A percentile compares a stretch with the other conserved stretches of the same genome.
Evolutionary conservation across 2,329 filamentous ascomycete species (phyloP).

Genomic region (Penicillium sp.): DNA sequence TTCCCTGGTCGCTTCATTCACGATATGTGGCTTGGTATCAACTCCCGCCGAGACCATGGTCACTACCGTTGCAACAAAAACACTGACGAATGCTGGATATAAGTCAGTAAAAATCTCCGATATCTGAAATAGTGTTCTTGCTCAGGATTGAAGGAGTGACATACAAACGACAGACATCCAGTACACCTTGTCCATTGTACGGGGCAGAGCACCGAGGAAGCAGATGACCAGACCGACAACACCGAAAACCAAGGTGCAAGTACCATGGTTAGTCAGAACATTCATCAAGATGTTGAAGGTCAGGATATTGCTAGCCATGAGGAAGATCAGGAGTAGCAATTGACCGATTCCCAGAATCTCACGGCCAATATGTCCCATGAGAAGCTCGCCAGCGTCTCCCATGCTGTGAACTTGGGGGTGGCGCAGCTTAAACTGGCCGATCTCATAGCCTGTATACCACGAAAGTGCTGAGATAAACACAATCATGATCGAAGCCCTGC

Average conservation of each 20-base stretch:
- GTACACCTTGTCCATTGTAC: constrained; percentile 65
- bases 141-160: constrained; percentile 14
- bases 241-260: constrained; percentile 67
- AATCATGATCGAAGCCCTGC: constrained; percentile 57
- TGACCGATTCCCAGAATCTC: constrained; percentile 67
- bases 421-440: constrained; percentile 61
- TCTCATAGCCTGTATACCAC: constrained; percentile 63
- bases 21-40: constrained; percentile 44
- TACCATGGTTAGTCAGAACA: constrained; percentile 63
- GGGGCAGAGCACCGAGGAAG: constrained; percentile 62
- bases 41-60: constrained; percentile 70
- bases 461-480: constrained; percentile 58
- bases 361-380: constrained; percentile 65
- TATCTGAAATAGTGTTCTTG: too few relatives aligned
- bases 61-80: constrained; percentile 65
- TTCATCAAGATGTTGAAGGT: constrained; percentile 71
- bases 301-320: constrained; percentile 71
- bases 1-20: constrained; percentile 41
- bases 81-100: constrained; percentile 61
- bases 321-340: constrained; percentile 67
- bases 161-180: constrained; percentile 63
- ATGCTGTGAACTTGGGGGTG: constrained; percentile 67
- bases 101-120: constrained; percentile 2
- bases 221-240: constrained; percentile 63
- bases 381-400: constrained; percentile 67